These are phyloP conservation scores for Sclerotiophoma versabilis DNA, from an alignment of 2,329 filamentous ascomycete species.

Conservation along the genomic window DNA sequence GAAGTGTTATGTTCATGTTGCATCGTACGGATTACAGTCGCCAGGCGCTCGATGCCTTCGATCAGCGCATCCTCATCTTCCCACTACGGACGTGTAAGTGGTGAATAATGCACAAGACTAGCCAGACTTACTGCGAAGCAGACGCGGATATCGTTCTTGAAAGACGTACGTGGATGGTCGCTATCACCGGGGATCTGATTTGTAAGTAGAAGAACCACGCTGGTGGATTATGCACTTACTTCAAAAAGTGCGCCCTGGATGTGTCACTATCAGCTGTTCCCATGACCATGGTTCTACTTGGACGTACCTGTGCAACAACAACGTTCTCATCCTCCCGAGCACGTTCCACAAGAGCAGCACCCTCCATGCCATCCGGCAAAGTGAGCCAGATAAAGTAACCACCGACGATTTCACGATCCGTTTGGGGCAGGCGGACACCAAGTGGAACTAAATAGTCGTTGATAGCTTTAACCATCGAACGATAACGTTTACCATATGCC, in stretches of 20 bases:
- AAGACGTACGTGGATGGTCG: slow-evolving; percentile 56
- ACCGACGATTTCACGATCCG: slow-evolving; percentile 64
- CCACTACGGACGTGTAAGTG: slow-evolving; percentile 49
- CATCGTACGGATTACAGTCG: slow-evolving; percentile 54
- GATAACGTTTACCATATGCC: slow-evolving; percentile 62
- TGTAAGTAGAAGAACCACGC: slow-evolving; percentile 18
- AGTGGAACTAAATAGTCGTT: slow-evolving; percentile 66
- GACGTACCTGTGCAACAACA: slow-evolving; percentile 63
- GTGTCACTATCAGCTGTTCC: slow-evolving; percentile 24
- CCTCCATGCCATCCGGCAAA: slow-evolving; percentile 63
- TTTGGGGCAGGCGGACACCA: slow-evolving; percentile 61
- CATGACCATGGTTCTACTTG: slow-evolving; percentile 11
- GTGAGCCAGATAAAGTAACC: slow-evolving; percentile 88
- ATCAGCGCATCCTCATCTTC: slow-evolving; percentile 69
- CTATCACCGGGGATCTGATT: slow-evolving; percentile 54
- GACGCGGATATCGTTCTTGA: slow-evolving; percentile 59
- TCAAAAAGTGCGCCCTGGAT: slow-evolving; percentile 73
- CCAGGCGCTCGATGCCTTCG: slow-evolving; percentile 72
- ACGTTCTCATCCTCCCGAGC: slow-evolving; percentile 70
- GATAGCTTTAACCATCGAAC: slow-evolving; percentile 66
- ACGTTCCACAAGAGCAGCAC: slow-evolving; percentile 62
- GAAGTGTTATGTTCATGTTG: slow-evolving; percentile 37
- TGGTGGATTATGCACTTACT: slow-evolving; percentile 24
- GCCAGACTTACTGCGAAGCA: slow-evolving; percentile 40
- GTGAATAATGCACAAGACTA: background rate